Percentiles rank a stretch among this genome's conserved stretches.
Conservation (phyloP, 2,329 filamentous ascomycete genomes). For the Penicillium sp. region DNA sequence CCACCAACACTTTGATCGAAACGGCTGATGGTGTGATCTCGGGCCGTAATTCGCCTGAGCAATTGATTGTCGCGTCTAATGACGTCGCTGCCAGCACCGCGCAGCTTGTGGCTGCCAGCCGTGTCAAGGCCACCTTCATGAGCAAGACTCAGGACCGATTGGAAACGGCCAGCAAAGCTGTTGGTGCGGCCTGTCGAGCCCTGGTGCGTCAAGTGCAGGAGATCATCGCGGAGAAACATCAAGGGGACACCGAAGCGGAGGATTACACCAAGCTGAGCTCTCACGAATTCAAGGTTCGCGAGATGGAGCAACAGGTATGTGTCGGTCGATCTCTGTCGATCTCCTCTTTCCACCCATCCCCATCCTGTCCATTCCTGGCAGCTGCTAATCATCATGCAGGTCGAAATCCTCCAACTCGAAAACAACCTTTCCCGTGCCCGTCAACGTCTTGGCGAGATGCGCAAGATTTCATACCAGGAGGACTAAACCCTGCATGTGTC, state of each 20-base stretch:
- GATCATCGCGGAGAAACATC: conserved; percentile 82
- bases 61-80: conserved; percentile 96
- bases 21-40: conserved; percentile 94
- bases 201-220: conserved; percentile 89
- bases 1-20: conserved; percentile 94
- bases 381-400: conserved; percentile 49
- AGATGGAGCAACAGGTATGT: conserved; percentile 98
- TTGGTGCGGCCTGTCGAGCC: conserved; percentile 78
- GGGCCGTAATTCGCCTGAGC: conserved; percentile 86
- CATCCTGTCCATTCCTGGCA: neutral
- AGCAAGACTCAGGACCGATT: conserved; percentile 90
- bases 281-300: conserved; percentile 95
- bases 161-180: conserved; percentile 86
- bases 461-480: conserved; percentile 91
- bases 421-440: conserved; percentile 75
- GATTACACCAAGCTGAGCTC: conserved; percentile 84
- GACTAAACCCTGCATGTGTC: conserved; percentile 44
- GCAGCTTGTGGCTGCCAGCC: conserved; percentile 88
- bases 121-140: conserved; percentile 98
- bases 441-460: conserved; percentile 87
- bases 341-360: conserved; percentile 3
- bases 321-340: no score
- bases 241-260: conserved; percentile 68
- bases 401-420: conserved; percentile 94
- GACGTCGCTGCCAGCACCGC: conserved; percentile 94